Conservation (phyloP, 1,284 basidiomycete species). For the Microbotryomycetes sp. region DNA sequence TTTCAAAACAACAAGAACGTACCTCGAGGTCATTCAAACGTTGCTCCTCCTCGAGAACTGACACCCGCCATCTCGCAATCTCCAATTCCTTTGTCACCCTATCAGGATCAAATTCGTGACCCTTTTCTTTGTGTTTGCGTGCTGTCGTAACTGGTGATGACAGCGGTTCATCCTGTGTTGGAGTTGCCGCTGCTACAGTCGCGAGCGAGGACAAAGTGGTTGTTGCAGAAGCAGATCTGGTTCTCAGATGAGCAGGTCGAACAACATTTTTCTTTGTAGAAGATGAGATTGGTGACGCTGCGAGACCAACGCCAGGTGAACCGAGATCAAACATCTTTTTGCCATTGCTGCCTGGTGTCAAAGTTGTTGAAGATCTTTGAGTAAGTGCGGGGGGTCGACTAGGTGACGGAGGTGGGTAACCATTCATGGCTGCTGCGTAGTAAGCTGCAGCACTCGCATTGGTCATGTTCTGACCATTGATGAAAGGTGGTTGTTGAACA, state of each 20-base stretch:
- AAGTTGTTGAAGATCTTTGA: neutral
- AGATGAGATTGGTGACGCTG: neutral
- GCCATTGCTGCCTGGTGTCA: neutral
- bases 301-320: neutral
- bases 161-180: neutral
- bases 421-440: neutral
- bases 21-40: constrained; percentile 20
- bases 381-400: neutral
- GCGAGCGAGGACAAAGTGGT: neutral
- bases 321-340: no score
- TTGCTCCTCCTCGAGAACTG: constrained; percentile 25
- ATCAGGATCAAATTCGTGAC: constrained; percentile 21
- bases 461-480: no score
- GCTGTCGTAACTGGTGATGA: neutral
- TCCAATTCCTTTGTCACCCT: constrained; percentile 28
- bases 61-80: constrained; percentile 28
- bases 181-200: neutral
- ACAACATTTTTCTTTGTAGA: neutral
- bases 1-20: neutral
- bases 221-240: neutral
- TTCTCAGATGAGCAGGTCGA: neutral
- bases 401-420: neutral
- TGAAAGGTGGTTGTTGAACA: neutral
- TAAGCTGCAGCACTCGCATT: neutral
- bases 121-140: constrained; percentile 13